A percentile compares a stretch with the other conserved stretches of the same genome.
phyloP scores from a whole-genome alignment of 2,329 filamentous ascomycete species.

The Zasmidium cellare region DNA sequence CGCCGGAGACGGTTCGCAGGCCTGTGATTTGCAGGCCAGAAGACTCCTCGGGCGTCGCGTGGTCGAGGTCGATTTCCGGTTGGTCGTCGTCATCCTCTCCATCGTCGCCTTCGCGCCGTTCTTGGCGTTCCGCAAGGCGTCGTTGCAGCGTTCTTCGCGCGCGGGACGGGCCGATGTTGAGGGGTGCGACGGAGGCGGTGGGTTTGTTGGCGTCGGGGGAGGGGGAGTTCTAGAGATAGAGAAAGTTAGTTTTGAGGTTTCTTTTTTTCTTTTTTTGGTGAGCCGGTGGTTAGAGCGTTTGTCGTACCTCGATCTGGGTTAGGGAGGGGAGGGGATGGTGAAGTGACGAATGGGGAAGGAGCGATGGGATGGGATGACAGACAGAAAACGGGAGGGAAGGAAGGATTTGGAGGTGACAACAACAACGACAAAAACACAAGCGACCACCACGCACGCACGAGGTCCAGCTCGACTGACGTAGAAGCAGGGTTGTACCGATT shows the following conservation, averaged over 20 bases:
- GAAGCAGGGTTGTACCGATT: neutral
- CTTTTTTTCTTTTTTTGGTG: too few relatives aligned
- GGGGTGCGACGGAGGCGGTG: slow-evolving; percentile 62
- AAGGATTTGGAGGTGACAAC: neutral
- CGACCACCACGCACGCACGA: neutral
- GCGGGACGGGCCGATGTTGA: slow-evolving; percentile 83
- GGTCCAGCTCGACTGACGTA: too few relatives aligned
- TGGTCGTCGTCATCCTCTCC: slow-evolving; percentile 32
- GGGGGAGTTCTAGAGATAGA: too few relatives aligned
- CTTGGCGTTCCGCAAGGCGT: slow-evolving; percentile 62
- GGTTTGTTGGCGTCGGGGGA: slow-evolving; percentile 26
- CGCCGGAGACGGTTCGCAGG: slow-evolving; percentile 21
- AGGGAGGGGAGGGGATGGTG: neutral
- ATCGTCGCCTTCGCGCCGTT: slow-evolving; percentile 33
- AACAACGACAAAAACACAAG: neutral
- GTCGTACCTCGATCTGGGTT: neutral
- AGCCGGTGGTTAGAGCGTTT: neutral
- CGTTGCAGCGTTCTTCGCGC: slow-evolving; percentile 89
- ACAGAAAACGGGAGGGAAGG: neutral
- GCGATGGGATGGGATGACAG: neutral
- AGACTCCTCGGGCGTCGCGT: neutral
- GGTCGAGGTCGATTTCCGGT: slow-evolving; percentile 20
- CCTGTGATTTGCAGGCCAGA: slow-evolving; percentile 28
- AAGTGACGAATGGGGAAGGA: too few relatives aligned
- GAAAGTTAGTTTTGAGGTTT: too few relatives aligned